These are phyloP conservation scores for Vanrija sp. DNA, from an alignment of 1,284 basidiomycete genomes.

Conservation along the genomic window DNA sequence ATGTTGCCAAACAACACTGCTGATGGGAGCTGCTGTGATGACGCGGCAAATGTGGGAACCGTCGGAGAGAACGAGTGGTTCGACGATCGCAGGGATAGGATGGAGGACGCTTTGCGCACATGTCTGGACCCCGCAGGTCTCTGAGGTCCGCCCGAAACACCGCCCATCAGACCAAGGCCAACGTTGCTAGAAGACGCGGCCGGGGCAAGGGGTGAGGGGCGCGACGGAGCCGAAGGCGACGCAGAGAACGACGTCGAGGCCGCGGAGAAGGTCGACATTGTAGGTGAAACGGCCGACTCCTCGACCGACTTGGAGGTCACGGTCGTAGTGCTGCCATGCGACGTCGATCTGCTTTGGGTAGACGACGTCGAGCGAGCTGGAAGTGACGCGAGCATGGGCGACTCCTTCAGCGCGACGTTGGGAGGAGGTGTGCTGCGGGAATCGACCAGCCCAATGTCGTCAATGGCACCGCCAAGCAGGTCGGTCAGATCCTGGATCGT, in stretches of 20 bases:
- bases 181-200: slow-evolving; percentile 10
- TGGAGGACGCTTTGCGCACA: slow-evolving; percentile 27
- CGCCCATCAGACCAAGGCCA: slow-evolving; percentile 1
- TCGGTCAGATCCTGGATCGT: slow-evolving; percentile 45
- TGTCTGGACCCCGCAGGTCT: neutral
- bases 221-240: slow-evolving; percentile 13
- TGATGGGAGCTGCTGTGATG: slow-evolving; percentile 56
- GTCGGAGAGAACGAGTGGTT: slow-evolving; percentile 26
- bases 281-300: slow-evolving; percentile 6
- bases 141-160: neutral
- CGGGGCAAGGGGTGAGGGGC: slow-evolving; percentile 45
- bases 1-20: slow-evolving; percentile 74
- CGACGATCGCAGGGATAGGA: slow-evolving; percentile 24
- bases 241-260: neutral
- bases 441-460: slow-evolving; percentile 43
- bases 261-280: neutral
- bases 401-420: slow-evolving; percentile 20
- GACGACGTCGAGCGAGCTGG: slow-evolving; percentile 4
- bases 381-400: neutral
- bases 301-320: neutral
- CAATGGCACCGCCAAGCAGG: slow-evolving; percentile 46
- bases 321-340: neutral
- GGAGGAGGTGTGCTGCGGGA: slow-evolving; percentile 39
- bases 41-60: slow-evolving; percentile 7
- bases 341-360: too few relatives aligned